Conservation (phyloP, 2,329 filamentous ascomycete genomes). For the Grosmannia serpens region DNA sequence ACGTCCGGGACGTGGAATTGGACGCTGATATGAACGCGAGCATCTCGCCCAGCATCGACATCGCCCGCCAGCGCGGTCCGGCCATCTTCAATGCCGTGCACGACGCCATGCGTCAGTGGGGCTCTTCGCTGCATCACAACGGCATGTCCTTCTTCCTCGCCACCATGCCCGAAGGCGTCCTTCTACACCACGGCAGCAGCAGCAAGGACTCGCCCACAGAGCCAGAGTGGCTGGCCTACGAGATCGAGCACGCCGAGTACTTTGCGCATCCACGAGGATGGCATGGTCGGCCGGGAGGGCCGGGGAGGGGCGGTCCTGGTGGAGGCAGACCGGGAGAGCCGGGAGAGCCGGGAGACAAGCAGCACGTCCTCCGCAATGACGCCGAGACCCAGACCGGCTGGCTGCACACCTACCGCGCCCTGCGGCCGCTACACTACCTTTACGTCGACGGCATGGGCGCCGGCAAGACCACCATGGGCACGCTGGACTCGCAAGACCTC, state of each 20-base stretch:
- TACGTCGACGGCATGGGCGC: slow-evolving; percentile 46
- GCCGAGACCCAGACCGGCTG: slow-evolving; percentile 31
- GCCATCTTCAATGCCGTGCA: slow-evolving; percentile 46
- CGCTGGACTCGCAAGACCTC: slow-evolving; percentile 55
- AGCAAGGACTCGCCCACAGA: slow-evolving; percentile 34
- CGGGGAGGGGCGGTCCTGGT: neutral
- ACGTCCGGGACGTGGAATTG: too few species aligned
- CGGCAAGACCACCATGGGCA: slow-evolving; percentile 43
- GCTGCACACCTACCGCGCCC: slow-evolving; percentile 54
- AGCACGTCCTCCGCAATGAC: neutral
- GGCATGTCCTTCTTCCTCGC: slow-evolving; percentile 63
- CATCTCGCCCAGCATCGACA: neutral
- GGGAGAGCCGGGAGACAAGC: neutral
- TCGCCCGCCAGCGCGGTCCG: slow-evolving; percentile 15
- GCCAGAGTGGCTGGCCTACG: slow-evolving; percentile 62
- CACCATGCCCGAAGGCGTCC: slow-evolving; percentile 50
- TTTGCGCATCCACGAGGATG: slow-evolving; percentile 51
- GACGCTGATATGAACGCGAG: neutral
- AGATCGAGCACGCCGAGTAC: slow-evolving; percentile 58
- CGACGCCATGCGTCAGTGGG: slow-evolving; percentile 48
- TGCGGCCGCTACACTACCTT: slow-evolving; percentile 44
- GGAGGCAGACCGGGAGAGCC: too few species aligned
- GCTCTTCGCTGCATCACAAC: slow-evolving; percentile 61
- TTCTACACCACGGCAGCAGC: slow-evolving; percentile 55
- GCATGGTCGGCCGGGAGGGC: neutral